Base-by-base conservation (phyloP, 208 protist species). In the Trypanosoma theileri region DNA sequence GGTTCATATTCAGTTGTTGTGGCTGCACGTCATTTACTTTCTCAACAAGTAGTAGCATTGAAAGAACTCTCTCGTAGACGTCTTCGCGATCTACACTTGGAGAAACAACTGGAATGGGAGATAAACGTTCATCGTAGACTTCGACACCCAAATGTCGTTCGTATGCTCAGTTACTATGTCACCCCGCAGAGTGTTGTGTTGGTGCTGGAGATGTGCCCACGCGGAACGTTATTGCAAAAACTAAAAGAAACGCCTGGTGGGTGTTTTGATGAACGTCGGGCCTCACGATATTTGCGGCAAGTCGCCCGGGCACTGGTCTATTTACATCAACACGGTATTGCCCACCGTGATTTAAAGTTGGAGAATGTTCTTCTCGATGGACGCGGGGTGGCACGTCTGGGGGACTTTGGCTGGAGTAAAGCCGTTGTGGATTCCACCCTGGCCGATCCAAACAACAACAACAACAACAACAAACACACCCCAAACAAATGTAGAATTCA, bases 351-450 rank as follows among this genome's bases (percentile, higher is more conserved):
- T 74, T 51, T 98, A 48, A 97, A 97, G 67, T 71, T 89, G 21
- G 90, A 96, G 73, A 97, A 98, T 59, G 71, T 97, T 26, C 69
- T 97, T 21, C 45, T 98, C 26, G 85, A 87, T 59, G 64, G 46
- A 4, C 66, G 86, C 26, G 89, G 78, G 21, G 81, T 97, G 17
- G 82, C 99, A 21, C 99, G 99, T 71, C 94, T 99, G 40, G 98
- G 96, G 0, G 98, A 99, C 80, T 99, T 99, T 89, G 98, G 98
- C 13, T 99, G 98, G 97, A 96, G 92, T 12, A 58, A 76, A 4
- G 55, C 65, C n/a, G 55, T 92, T 21, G 48, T 16, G 9, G 54
- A 45, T 48, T 53, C 17, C 28, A 21, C 44, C 13, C 1, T 31
- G 28, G 4, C 44, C 6, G 41, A 46, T n/a, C 11, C 9, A 2